Evolutionary conservation across 345 rosid species (phyloP).

Genomic region (rapeseed (Brassica napus)): Da-Ae NC_063446.1:12988501-12989000

Average conservation of each 20-base stretch:
- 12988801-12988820: background rate
- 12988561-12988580: background rate
- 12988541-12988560: conserved; percentile 47
- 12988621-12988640: conserved; percentile 1
- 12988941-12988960: conserved; percentile 82
- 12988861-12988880: background rate
- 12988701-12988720: conserved; percentile 1
- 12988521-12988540: conserved; percentile 78
- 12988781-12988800: background rate
- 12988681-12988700: background rate
- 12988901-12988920: conserved; percentile 45
- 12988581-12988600: background rate
- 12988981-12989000: conserved; percentile 67
- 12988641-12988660: background rate
- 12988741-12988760: conserved; percentile 12
- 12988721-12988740: conserved; percentile 9
- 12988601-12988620: background rate
- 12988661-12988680: background rate
- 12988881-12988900: conserved; percentile 18
- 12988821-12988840: background rate
- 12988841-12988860: background rate
- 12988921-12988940: conserved; percentile 70
- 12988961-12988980: conserved; percentile 67
- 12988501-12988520: conserved; percentile 69
- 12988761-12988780: conserved; percentile 14